Base-by-base conservation (phyloP, 345 rosid genomes). In the Populus alba region DNA sequence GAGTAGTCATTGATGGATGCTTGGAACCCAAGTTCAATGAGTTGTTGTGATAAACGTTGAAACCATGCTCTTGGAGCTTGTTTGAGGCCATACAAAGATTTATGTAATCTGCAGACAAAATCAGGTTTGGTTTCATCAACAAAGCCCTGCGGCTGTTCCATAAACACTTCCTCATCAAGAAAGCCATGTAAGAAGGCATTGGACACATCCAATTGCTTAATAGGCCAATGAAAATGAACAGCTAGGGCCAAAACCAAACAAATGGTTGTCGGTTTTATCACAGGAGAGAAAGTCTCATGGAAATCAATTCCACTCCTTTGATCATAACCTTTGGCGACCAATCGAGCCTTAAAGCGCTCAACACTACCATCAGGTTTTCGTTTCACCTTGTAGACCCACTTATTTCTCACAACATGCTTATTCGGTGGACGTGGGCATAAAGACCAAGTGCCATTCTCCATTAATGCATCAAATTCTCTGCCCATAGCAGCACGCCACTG, bases 211-310 rank as follows among this genome's bases (percentile, higher is more conserved):
- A 59, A 59, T 0, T 23, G 33, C 11, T 0, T 3, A 9, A 59
- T 61, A 3, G 6, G 16, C 33, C 7, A 62, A 1, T 27, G 6
- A 62, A 18, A n/a, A 4, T 3, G 33, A 25, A 62, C 17, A 0
- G 0, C 6, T 11, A n/a, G 3, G 2, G 33, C 27, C 5, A 62
- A 1, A 25, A 25, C 17, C 2, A 62, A 10, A 0, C 7, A 0
- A 3, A 25, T 11, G 2, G 6, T 62, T 62, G 6, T 1, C 0
- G 16, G 17, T 27, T 62, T 62, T 3, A 25, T 13, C 16, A 25
- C 7, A 11, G 13, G 17, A 1, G 33, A 62, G 7, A 62, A 62
- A 10, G 33, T 62, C 13, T 62, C 2, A 1, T 2, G 33, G 2
- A 23, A 62, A 11, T 62, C 33, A 23, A 62, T 9, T 11, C 6